Percentiles rank a stretch among this genome's conserved stretches.
phyloP scores from a whole-genome alignment of 176 grass and related monocot genomes.

The Melocanna baccifera region DNA sequence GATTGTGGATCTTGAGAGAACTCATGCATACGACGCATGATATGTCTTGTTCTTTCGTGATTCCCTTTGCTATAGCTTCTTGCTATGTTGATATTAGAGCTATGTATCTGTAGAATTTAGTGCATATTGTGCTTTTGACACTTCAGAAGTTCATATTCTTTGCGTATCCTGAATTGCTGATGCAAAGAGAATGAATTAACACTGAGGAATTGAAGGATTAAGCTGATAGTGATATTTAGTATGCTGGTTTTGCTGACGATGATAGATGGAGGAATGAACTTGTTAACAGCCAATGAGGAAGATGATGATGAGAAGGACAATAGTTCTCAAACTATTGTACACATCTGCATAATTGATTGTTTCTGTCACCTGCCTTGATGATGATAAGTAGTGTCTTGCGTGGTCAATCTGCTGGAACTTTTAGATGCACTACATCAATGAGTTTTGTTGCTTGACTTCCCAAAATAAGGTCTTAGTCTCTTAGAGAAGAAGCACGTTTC shows the following conservation, averaged over 20 bases:
- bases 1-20: not conserved
- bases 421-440: not conserved
- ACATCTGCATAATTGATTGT: not conserved
- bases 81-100: not conserved
- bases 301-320: not conserved
- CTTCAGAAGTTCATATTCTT: not conserved
- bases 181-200: not conserved
- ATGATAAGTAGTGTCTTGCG: not conserved
- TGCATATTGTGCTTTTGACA: not conserved
- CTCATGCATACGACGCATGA: not conserved
- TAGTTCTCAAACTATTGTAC: not conserved
- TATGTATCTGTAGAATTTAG: not conserved
- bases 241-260: not conserved
- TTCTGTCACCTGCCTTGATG: not conserved
- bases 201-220: not conserved
- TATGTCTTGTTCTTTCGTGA: not conserved
- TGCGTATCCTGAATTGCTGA: not conserved
- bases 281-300: not conserved
- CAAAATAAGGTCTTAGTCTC: not conserved
- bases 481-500: constrained; percentile 8
- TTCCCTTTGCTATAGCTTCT: not conserved
- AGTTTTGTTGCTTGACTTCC: not conserved
- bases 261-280: not conserved
- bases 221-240: not conserved
- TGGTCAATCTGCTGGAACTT: not conserved